Evolutionary conservation across 2,329 filamentous ascomycete genomes (phyloP), one percentile per base, ranked within the genome.

Genomic region (Aspergillus fumigatiaffinis): DNA sequence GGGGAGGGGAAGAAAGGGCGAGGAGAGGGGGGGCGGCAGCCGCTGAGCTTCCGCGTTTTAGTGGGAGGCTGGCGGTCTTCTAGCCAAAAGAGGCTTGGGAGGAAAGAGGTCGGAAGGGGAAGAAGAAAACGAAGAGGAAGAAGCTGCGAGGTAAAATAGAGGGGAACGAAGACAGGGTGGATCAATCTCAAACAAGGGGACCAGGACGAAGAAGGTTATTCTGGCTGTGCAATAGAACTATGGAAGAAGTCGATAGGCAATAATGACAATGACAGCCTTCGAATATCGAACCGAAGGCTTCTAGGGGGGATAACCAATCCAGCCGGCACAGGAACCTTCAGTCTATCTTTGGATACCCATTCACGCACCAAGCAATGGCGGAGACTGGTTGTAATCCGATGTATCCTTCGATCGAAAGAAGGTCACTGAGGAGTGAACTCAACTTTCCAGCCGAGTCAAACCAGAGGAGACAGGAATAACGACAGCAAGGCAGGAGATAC

Each of bases 41-140:
- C 54, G 53, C 56, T 62, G 50, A 58, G 54, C 62, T 65, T 65
- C 64, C 56, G 54, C 60, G 58, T 64, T 65, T 61, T 66, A 65
- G 61, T 58, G 58, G 61, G 62, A 61, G 63, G 55, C 57, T 60
- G 59, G 61, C 17, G 52, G 42, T 46, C 21, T 46, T 23, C 42
- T 46, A 20, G 23, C 32, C 32, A 35, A 38, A 23, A 29, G 21
- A 20, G 21, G 42, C 17, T 21, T 21, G n/a, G 42, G 21, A 21
- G 42, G 41, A 8, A 44, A 46, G 4, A 21, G 9, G 49, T 29
- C n/a, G n/a, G 32, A 32, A 29, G 49, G 21, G 32, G 23, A 17
- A 32, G 21, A 47, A 47, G 52, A 32, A 14, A 32, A 32, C 10
- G 21, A 12, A 14, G 49, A 21, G 21, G 23, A 17, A 32, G 21